phyloP scores from a whole-genome alignment of 2,329 filamentous ascomycete species.

The Calonectria pauciramosa region DNA sequence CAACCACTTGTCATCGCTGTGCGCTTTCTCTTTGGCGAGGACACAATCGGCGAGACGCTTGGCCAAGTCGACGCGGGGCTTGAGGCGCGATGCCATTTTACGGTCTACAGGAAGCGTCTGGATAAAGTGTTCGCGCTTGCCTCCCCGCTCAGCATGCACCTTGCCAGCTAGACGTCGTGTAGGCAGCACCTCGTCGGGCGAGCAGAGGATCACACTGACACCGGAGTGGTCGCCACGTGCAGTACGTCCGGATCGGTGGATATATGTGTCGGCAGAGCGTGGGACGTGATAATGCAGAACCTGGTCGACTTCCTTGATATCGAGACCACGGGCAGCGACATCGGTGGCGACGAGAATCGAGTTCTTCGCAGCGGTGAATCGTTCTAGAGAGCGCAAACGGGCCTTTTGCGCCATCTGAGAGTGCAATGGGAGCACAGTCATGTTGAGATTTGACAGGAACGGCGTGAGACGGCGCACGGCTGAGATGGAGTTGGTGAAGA shows the following conservation, averaged over 20 bases:
- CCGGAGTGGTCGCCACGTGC: conserved; percentile 85
- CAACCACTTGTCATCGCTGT: conserved; percentile 88
- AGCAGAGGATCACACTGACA: conserved; percentile 88
- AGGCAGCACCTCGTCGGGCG: conserved; percentile 89
- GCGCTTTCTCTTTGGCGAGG: conserved; percentile 89
- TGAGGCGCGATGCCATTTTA: conserved; percentile 81
- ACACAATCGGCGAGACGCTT: conserved; percentile 88
- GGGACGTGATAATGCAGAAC: conserved; percentile 97
- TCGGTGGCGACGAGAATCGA: conserved; percentile 90
- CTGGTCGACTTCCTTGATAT: conserved; percentile 90
- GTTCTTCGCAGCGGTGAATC: conserved; percentile 79
- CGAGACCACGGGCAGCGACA: conserved; percentile 92
- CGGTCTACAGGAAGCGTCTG: conserved; percentile 87
- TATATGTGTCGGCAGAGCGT: conserved; percentile 90
- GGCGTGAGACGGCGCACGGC: conserved; percentile 89
- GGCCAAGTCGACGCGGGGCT: conserved; percentile 82
- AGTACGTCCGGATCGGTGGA: conserved; percentile 94
- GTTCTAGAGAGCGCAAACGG: conserved; percentile 90
- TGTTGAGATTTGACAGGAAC: conserved; percentile 84
- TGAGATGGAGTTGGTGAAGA: conserved; percentile 97
- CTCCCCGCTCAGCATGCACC: conserved; percentile 77
- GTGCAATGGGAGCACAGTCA: conserved; percentile 84
- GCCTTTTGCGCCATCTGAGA: conserved; percentile 98
- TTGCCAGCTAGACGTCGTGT: conserved; percentile 88
- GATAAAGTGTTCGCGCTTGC: conserved; percentile 76